Base-by-base conservation (phyloP, 345 rosid genomes). In the Cardamine chenopodiifolia region DNA sequence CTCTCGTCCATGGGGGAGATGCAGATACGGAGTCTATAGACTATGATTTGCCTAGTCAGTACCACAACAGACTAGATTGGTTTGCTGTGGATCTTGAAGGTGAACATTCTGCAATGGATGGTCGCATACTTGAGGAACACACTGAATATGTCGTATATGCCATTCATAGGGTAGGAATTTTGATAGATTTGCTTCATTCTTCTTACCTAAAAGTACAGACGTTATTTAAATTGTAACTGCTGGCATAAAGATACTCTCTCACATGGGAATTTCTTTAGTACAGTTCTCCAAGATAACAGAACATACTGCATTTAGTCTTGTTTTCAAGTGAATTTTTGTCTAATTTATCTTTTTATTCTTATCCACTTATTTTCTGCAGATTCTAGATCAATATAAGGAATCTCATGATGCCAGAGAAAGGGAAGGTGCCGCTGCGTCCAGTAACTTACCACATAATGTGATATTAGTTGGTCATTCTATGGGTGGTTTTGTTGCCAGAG, bases 401-500 rank as follows among this genome's bases (percentile, higher is more conserved):
- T 88, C 97, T 64, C 82, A 53, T 71, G 89, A 83, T 82, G 82
- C 85, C 3, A 84, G 88, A 82, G 87, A 83, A 73, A 89, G 75
- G 69, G 97, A 92, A 78, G 90, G 96, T 62, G 89, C 90, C 45
- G 93, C 93, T 35, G 64, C 76, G 22, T 85, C 89, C 58, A 84
- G 86, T 71, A 86, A 64, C 62, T 73, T 88, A 84, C 99, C 99
- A 31, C 82, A 74, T 66, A 89, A 82, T 85, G 98, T 95, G 70
- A 90, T 95, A 75, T 82, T 95, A 85, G 91, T 95, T 79, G 99
- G 97, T 54, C 99, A 95, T 80, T 95, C 99, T 61, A 90, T 95
- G 93, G 99, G 99, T 79, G 99, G 99, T 66, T 92, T 95, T 83
- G 97, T 95, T 81, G 97, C 99, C 72, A 89, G 99, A 88, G 98